Conservation (phyloP, 768 basidiomycete species). For the Phlebiopsis gigantea region DNA sequence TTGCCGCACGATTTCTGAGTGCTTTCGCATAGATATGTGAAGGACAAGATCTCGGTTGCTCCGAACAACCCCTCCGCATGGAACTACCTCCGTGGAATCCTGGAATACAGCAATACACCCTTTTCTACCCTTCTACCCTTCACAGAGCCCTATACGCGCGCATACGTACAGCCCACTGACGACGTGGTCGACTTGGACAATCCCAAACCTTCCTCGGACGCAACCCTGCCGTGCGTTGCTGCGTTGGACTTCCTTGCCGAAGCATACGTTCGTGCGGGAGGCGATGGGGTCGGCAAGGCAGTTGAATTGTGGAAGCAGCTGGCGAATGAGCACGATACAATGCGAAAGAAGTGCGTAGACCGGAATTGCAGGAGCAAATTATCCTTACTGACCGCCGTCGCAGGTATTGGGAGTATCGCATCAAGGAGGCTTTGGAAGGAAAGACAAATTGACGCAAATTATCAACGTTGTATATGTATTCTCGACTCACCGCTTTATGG, state of each 20-base stretch:
- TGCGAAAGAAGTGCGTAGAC: slow-evolving; percentile 62
- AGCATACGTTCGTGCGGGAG: slow-evolving; percentile 55
- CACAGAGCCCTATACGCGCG: slow-evolving; percentile 56
- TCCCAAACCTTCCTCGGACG: slow-evolving; percentile 56
- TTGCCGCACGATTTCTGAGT: not conserved
- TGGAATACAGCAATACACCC: slow-evolving; percentile 56
- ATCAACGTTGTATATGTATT: too few species aligned
- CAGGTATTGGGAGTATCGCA: slow-evolving; percentile 13
- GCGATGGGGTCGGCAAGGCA: slow-evolving; percentile 37
- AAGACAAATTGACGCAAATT: too few species aligned
- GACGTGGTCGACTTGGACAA: slow-evolving; percentile 69
- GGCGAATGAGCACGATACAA: slow-evolving; percentile 64
- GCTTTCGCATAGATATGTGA: slow-evolving; percentile 53
- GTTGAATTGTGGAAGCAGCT: slow-evolving; percentile 58
- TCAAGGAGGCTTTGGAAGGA: slow-evolving; percentile 4
- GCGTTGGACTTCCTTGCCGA: slow-evolving; percentile 89
- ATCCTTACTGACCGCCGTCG: not conserved
- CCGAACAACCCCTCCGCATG: slow-evolving; percentile 95
- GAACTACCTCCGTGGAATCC: slow-evolving; percentile 92
- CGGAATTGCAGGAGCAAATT: not conserved
- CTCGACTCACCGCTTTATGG: too few species aligned
- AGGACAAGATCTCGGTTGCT: slow-evolving; percentile 75
- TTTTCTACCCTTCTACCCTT: slow-evolving; percentile 53
- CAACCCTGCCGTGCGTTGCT: slow-evolving; percentile 69
- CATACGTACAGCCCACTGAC: slow-evolving; percentile 27